phyloP scores from a whole-genome alignment of 352 stramenopile species.

The Globisporangium barbulae region DNA sequence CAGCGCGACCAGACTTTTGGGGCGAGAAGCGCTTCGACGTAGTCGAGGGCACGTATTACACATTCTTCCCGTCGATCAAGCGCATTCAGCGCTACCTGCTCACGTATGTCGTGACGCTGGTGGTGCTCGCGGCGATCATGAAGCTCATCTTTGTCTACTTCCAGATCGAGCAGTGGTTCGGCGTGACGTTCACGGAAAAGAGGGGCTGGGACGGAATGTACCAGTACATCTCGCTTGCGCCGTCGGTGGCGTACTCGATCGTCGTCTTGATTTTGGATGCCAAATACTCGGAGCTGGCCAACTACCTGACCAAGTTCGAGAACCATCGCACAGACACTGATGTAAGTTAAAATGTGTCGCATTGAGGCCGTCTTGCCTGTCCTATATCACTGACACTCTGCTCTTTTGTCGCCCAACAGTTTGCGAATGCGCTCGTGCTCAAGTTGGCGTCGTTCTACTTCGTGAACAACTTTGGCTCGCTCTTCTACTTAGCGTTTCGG shows the following conservation, averaged over 20 bases:
- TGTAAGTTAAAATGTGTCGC: constrained; percentile 31
- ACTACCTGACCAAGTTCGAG: constrained; percentile 91
- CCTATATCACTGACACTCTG: neutral
- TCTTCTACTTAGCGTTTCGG: constrained; percentile 96
- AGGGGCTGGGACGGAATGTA: constrained; percentile 70
- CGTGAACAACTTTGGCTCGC: constrained; percentile 95
- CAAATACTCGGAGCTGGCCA: constrained; percentile 90
- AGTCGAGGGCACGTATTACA: constrained; percentile 81
- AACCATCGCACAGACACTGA: constrained; percentile 90
- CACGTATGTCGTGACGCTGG: constrained; percentile 66
- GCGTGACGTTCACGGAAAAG: constrained; percentile 44
- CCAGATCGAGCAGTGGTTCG: constrained; percentile 67
- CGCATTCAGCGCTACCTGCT: constrained; percentile 73
- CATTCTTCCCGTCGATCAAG: constrained; percentile 77
- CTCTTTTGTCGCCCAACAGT: constrained; percentile 29
- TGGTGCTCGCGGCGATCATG: constrained; percentile 63
- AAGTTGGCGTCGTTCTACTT: constrained; percentile 99
- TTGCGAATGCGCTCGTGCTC: constrained; percentile 92
- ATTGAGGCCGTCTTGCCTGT: neutral
- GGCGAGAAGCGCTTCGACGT: constrained; percentile 73
- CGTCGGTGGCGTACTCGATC: constrained; percentile 71
- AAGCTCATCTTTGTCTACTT: constrained; percentile 84
- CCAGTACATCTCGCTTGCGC: constrained; percentile 62
- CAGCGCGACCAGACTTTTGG: constrained; percentile 58
- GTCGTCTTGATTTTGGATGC: constrained; percentile 74